These are phyloP conservation scores for Marchantia polymorpha DNA, from an alignment of 225 moss, liverwort and hornwort genomes.

Conservation along the genomic window DNA sequence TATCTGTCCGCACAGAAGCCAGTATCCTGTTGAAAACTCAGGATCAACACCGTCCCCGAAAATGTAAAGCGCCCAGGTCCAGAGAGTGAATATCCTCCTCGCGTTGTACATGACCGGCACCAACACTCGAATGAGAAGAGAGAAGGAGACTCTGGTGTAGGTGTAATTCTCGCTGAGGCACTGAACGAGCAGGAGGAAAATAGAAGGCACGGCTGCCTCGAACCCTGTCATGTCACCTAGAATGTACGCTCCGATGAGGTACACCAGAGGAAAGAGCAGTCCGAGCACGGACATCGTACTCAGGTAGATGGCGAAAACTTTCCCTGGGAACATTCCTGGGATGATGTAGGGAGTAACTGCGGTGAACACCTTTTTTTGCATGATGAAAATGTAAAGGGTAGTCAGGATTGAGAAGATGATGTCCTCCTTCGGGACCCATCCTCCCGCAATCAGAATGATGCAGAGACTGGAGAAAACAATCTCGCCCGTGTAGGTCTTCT, in stretches of 20 bases:
- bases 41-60: conserved; percentile 21
- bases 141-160: conserved; percentile 24
- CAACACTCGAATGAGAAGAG: conserved; percentile 39
- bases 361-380: conserved; percentile 38
- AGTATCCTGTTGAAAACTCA: conserved; percentile 12
- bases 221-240: conserved; percentile 50
- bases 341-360: conserved; percentile 30
- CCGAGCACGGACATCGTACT: conserved; percentile 35
- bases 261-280: conserved; percentile 42
- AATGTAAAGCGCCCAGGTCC: conserved; percentile 43
- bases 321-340: conserved; percentile 33
- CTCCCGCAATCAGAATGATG: conserved; percentile 35
- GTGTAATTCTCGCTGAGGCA: conserved; percentile 38
- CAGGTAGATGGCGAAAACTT: conserved; percentile 16
- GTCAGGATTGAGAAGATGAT: conserved; percentile 35
- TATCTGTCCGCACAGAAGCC: conserved; percentile 42
- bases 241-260: conserved; percentile 41
- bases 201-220: conserved; percentile 40
- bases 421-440: conserved; percentile 44
- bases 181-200: conserved; percentile 51
- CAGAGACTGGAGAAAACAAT: background rate
- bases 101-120: conserved; percentile 56
- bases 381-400: conserved; percentile 38
- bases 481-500: background rate
- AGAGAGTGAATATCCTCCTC: conserved; percentile 40